phyloP scores from a whole-genome alignment of 371 early-diverging fungal species.

The Rhizopus sp. region DNA sequence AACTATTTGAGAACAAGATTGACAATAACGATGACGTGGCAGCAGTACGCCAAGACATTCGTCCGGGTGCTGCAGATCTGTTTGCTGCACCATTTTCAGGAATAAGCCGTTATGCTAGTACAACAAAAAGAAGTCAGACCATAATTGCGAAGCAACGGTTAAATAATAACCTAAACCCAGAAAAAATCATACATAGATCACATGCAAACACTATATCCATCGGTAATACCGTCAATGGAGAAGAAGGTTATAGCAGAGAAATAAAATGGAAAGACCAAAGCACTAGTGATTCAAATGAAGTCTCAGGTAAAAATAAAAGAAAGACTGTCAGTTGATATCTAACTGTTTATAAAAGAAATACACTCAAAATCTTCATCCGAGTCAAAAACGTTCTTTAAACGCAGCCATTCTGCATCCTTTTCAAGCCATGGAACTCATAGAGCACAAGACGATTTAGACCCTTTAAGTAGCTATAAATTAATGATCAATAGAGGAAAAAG shows the following conservation, averaged over 20 bases:
- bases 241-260: conserved; percentile 26
- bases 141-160: conserved; percentile 10
- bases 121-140: conserved; percentile 25
- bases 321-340: background rate
- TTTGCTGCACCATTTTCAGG: conserved; percentile 40
- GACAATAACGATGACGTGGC: conserved; percentile 20
- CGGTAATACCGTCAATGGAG: conserved; percentile 24
- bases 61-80: conserved; percentile 36
- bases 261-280: conserved; percentile 16
- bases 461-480: conserved; percentile 19
- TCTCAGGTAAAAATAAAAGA: background rate
- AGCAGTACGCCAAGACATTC: conserved; percentile 5
- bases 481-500: conserved; percentile 18
- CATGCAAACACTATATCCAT: conserved; percentile 25
- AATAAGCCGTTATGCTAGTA: conserved; percentile 33
- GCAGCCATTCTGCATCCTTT: conserved; percentile 8
- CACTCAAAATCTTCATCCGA: background rate
- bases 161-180: background rate
- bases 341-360: too few relatives aligned
- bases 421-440: conserved; percentile 19
- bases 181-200: conserved; percentile 1
- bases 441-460: conserved; percentile 33
- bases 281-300: background rate
- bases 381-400: conserved; percentile 6
- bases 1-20: conserved; percentile 26